phyloP scores from a whole-genome alignment of 1,139 yeast genomes.

The Blastobotrys aristatus region DNA sequence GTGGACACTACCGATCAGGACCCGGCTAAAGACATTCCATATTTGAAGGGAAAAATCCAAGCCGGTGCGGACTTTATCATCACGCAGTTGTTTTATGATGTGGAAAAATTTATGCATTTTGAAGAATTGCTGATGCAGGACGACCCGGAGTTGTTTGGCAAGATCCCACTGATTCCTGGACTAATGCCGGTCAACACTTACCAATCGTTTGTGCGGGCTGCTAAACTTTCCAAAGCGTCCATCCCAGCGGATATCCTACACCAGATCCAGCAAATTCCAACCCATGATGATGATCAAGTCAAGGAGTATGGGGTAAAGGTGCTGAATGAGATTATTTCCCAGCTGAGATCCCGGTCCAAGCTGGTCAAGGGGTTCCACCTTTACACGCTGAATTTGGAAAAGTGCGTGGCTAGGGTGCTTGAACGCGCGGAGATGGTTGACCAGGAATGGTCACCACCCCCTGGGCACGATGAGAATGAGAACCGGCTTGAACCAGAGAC shows the following conservation, averaged over 20 bases:
- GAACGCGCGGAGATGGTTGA: constrained; percentile 43
- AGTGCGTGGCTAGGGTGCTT: constrained; percentile 81
- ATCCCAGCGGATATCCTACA: constrained; percentile 58
- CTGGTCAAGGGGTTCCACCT: constrained; percentile 81
- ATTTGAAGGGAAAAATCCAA: constrained; percentile 72
- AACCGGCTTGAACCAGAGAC: constrained; percentile 8
- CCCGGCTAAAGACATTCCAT: constrained; percentile 63
- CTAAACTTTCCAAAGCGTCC: constrained; percentile 84
- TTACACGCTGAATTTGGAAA: constrained; percentile 84
- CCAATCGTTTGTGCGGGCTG: constrained; percentile 78
- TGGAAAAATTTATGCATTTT: constrained; percentile 49
- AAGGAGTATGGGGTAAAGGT: constrained; percentile 79
- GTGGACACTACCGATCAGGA: constrained; percentile 57
- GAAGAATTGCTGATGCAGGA: constrained; percentile 43
- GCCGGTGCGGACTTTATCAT: constrained; percentile 94
- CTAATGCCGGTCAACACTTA: constrained; percentile 95
- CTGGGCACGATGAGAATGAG: background rate
- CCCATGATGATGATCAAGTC: constrained; percentile 77
- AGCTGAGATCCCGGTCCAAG: constrained; percentile 17
- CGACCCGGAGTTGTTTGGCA: constrained; percentile 41
- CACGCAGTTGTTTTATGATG: constrained; percentile 80
- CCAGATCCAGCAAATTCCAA: constrained; percentile 51
- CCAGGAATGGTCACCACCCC: constrained; percentile 22
- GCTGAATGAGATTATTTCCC: constrained; percentile 56
- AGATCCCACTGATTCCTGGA: constrained; percentile 76